phyloP scores from a whole-genome alignment of 2,329 filamentous ascomycete species.

The Rutstroemia sp. region DNA sequence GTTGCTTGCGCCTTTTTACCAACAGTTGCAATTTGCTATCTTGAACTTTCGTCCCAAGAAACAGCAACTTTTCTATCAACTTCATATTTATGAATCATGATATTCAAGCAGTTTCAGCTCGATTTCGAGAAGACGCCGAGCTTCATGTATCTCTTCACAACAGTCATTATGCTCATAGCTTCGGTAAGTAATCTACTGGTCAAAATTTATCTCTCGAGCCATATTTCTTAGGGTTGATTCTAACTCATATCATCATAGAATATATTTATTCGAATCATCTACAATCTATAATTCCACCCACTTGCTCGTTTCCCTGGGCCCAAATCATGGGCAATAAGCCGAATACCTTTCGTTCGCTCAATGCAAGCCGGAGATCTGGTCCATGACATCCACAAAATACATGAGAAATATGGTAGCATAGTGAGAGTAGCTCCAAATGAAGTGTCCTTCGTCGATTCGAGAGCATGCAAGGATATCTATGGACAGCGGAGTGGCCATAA shows the following conservation, averaged over 20 bases:
- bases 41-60: no score
- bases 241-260: neutral
- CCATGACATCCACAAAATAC: conserved; percentile 9
- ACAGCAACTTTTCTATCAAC: neutral
- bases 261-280: conserved; percentile 2
- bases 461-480: conserved; percentile 2
- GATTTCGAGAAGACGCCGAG: neutral
- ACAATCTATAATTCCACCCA: conserved; percentile 24
- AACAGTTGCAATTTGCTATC: no score
- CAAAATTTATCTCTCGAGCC: neutral
- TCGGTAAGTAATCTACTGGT: neutral
- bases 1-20: no score
- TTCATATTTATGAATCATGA: neutral
- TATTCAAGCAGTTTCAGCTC: neutral
- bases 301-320: conserved; percentile 29
- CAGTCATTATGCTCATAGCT: neutral
- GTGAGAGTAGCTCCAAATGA: conserved; percentile 28
- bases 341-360: conserved; percentile 3
- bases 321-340: conserved; percentile 11
- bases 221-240: neutral
- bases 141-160: neutral
- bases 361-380: conserved; percentile 2
- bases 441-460: conserved; percentile 20
- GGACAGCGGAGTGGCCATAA: neutral
- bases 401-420: conserved; percentile 25